Base-by-base conservation (phyloP, 2,329 filamentous ascomycete species). In the Aspergillus udagawae region DNA sequence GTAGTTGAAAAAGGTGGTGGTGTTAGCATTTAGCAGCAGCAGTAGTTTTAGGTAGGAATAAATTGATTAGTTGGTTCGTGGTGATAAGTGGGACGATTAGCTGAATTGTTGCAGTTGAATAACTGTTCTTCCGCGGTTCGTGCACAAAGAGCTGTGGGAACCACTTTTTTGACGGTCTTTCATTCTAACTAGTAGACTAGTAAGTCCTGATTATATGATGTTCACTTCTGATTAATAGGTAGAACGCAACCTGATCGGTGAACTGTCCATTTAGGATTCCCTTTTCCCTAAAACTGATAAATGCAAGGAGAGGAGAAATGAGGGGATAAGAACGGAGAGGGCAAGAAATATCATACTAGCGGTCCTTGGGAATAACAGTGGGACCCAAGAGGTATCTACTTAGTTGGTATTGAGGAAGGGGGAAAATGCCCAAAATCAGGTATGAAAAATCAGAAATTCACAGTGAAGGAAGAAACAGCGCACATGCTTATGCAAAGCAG, bases 331-430 rank as follows among this genome's bases (percentile, higher is more conserved):
- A 57, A 55, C 35, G 55, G 51, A 14, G 23, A 17, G 27, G 41
- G 35, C 51, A 53, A 55, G 58, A 60, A 54, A 60, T 54, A 60
- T 45, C 21, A 45, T 45, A 12, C n/a, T 23, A 27, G 9, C 14
- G 7, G 44, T 23, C 21, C 10, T 44, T 44, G 52, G 55, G 55
- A 17, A 38, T n/a, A 38, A 17, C 14, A 17, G 32, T 38, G 32
- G 32, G 32, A 35, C 14, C 14, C 6, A 38, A 38, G 14, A 38
- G 5, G 5, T 17, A 35, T 35, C 29, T 35, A 17, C 32, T 35
- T 45, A 23, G 23, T n/a, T n/a, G 41, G 38, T 38, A 38, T 35
- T 57, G 52, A 25, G 47, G 23, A 23, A 32, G 51, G 28, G 12
- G 32, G 32, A 4, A 35, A 35, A 35, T 35, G 32, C 17, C 17